phyloP scores from a whole-genome alignment of 257 asterid species.

The Lantana camara region DNA sequence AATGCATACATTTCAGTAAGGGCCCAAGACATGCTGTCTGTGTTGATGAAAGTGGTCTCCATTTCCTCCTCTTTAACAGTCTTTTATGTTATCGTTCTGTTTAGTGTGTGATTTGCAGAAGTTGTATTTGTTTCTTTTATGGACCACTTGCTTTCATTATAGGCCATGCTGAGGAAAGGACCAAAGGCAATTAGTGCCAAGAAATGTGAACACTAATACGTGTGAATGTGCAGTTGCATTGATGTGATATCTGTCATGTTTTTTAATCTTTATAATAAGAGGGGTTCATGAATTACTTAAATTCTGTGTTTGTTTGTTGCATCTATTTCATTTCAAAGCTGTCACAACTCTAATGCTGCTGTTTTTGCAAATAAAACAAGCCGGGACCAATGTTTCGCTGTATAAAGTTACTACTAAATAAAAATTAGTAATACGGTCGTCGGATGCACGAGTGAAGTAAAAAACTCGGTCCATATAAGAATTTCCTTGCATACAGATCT shows the following conservation, averaged over 20 bases:
- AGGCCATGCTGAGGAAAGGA: slow-evolving; percentile 7
- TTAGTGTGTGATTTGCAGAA: slow-evolving; percentile 6
- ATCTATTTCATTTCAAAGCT: background rate
- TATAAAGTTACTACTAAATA: no score
- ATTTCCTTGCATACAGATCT: no score
- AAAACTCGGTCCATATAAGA: no score
- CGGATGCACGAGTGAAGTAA: no score
- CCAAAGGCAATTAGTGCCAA: slow-evolving; percentile 1
- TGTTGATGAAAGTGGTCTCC: background rate
- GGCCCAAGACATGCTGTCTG: background rate
- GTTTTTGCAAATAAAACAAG: background rate
- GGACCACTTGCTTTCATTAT: slow-evolving; percentile 17
- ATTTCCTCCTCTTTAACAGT: background rate
- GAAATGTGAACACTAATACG: slow-evolving; percentile 4
- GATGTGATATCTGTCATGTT: slow-evolving; percentile 17
- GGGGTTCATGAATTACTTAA: background rate
- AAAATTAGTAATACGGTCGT: no score
- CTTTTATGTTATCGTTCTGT: slow-evolving; percentile 1
- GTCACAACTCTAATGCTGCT: background rate
- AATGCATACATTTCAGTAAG: background rate
- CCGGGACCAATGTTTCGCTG: no score
- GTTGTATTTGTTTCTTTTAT: background rate
- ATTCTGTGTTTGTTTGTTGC: background rate
- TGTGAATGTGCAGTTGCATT: slow-evolving; percentile 8
- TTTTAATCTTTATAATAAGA: background rate